Evolutionary conservation across 139 green algal genomes (phyloP), one percentile per base, ranked within the genome.

Genomic region (Tetradesmus obliquus): DNA sequence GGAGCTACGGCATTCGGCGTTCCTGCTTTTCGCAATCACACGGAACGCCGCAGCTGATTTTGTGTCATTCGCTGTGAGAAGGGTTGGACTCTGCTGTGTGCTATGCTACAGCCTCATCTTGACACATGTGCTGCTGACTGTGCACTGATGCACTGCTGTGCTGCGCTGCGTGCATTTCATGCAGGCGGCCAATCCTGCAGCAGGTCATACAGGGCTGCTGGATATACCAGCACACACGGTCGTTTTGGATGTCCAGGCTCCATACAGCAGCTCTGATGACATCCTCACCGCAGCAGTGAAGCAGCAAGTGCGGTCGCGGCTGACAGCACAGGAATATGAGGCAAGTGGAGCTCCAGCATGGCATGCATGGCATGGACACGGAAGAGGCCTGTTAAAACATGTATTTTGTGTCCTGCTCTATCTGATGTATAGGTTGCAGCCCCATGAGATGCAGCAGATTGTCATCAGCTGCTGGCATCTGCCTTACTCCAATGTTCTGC

Each of bases 231-330:
- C 84, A 45, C 84, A 88, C 19, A 51, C 60, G 24, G 66, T 76
- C 3, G 58, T 88, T 9, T 60, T 88, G 69, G 84, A 88, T 57
- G n/a, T 55, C 4, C 58, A 82, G 8, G 22, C 84, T 17, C 69
- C 57, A 51, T 80, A 55, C 60, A 88, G 84, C 58, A 80, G 58
- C 84, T 81, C 84, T 13, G 84, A 79, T 5, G 20, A 22, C 55
- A 57, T 88, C 71, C 84, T 88, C 51, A 79, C n/a, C 58, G 84
- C 84, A 88, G 84, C 84, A 60, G 84, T 79, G 51, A 32, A n/a
- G 84, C 84, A 79, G 84, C 57, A 88, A 55, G 22, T 20, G 51
- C 69, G 22, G 4, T 19, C 82, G 20, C 82, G 82, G 55, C 5
- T 72, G 4, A 24, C 66, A 76, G 66, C 66, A 5, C 66, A 76